These are phyloP conservation scores for Anacardium occidentale DNA, from an alignment of 345 rosid genomes.

Conservation along the genomic window DNA sequence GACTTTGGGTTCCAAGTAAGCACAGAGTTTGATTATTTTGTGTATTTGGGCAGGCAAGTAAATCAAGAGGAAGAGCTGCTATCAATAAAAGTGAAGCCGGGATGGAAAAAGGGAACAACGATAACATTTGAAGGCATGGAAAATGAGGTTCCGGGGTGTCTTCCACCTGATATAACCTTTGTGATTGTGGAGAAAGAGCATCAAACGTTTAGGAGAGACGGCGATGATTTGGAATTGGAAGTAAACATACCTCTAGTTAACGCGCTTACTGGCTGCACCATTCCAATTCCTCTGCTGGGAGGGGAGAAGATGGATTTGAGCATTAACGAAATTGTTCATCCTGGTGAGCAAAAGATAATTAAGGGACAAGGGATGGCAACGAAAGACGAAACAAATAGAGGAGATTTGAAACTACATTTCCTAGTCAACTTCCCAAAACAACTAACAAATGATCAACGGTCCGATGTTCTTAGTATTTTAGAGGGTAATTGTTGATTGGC, in stretches of 20 bases:
- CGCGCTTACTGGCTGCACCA: conserved; percentile 60
- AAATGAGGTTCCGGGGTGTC: conserved; percentile 55
- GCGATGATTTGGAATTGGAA: conserved; percentile 59
- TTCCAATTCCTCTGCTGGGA: conserved; percentile 56
- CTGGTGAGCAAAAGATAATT: conserved; percentile 48
- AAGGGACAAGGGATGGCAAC: conserved; percentile 73
- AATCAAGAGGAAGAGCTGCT: conserved; percentile 60
- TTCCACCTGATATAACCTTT: conserved; percentile 66
- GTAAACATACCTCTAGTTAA: conserved; percentile 57
- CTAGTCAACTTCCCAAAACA: conserved; percentile 47
- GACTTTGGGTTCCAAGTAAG: too few relatives aligned
- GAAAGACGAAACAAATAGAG: conserved; percentile 56
- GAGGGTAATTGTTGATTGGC: conserved; percentile 19
- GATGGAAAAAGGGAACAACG: conserved; percentile 82
- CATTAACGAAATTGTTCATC: conserved; percentile 52
- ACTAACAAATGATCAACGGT: conserved; percentile 50
- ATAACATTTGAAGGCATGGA: conserved; percentile 85
- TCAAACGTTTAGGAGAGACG: conserved; percentile 50
- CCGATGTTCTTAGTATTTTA: conserved; percentile 43
- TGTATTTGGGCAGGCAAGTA: conserved; percentile 34
- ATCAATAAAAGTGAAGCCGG: conserved; percentile 73
- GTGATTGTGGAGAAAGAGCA: conserved; percentile 62
- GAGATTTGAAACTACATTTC: conserved; percentile 51
- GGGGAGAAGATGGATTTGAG: conserved; percentile 40
- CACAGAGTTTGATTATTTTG: background rate